phyloP scores from a whole-genome alignment of 805 yeast genomes.

The Pichia thaimueangensis region DNA sequence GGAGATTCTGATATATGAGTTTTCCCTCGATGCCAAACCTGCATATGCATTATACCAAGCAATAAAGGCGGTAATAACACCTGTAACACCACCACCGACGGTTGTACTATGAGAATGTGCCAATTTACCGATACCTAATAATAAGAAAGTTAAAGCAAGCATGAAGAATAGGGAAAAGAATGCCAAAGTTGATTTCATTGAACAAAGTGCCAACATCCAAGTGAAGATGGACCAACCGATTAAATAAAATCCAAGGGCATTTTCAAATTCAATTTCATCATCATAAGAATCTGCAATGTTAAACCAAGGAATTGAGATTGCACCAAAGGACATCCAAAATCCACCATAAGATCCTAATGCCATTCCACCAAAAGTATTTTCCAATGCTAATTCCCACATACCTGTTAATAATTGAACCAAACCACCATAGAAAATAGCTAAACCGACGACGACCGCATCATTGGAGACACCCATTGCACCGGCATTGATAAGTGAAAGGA shows the following conservation, averaged over 20 bases:
- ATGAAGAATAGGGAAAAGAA: conserved; percentile 49
- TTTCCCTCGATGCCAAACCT: conserved; percentile 59
- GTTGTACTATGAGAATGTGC: conserved; percentile 35
- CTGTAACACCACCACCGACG: conserved; percentile 62
- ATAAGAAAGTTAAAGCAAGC: conserved; percentile 48
- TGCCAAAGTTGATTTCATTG: conserved; percentile 49
- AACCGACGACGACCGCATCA: conserved; percentile 56
- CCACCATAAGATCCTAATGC: conserved; percentile 60
- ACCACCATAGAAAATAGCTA: conserved; percentile 70
- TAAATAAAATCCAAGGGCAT: conserved; percentile 53
- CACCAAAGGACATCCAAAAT: conserved; percentile 73
- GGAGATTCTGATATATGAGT: conserved; percentile 45
- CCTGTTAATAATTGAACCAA: conserved; percentile 67
- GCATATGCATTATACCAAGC: conserved; percentile 72
- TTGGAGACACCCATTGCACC: conserved; percentile 63
- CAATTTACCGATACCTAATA: conserved; percentile 46
- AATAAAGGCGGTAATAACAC: conserved; percentile 51
- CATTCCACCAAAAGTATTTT: conserved; percentile 71
- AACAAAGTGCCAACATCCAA: conserved; percentile 48
- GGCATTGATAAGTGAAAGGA: conserved; percentile 54
- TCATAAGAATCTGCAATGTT: conserved; percentile 47
- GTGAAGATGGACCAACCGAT: conserved; percentile 63
- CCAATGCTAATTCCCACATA: conserved; percentile 68
- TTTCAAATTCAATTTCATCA: conserved; percentile 37
- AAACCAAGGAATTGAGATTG: conserved; percentile 52